Evolutionary conservation across 352 stramenopile species (phyloP).

Genomic region (Phytophthora pluvialis): DNA sequence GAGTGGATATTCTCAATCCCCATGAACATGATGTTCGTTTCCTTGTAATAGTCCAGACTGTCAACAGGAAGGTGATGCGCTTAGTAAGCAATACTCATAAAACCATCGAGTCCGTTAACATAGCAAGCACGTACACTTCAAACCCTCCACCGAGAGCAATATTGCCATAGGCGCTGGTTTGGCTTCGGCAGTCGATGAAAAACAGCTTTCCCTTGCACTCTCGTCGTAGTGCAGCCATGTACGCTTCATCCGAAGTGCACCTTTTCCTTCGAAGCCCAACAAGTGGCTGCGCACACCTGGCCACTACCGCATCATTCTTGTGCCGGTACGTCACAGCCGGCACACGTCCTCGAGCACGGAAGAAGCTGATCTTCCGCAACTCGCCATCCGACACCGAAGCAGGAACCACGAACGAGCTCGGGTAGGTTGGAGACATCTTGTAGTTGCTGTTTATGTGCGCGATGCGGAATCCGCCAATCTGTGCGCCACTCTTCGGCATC

Average conservation of each 20-base stretch:
- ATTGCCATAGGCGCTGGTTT: slow-evolving; percentile 89
- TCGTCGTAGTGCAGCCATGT: slow-evolving; percentile 58
- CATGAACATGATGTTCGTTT: slow-evolving; percentile 84
- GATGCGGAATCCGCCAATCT: slow-evolving; percentile 66
- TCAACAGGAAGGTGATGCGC: slow-evolving; percentile 12
- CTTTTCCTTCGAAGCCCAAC: slow-evolving; percentile 94
- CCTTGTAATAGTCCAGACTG: slow-evolving; percentile 82
- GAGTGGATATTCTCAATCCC: slow-evolving; percentile 95
- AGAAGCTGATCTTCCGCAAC: slow-evolving; percentile 87
- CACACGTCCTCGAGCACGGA: slow-evolving; percentile 93
- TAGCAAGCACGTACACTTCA: slow-evolving; percentile 68
- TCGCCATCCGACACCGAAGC: slow-evolving; percentile 92
- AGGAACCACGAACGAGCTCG: slow-evolving; percentile 89
- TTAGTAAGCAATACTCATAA: slow-evolving; percentile 13
- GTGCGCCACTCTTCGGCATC: slow-evolving; percentile 38
- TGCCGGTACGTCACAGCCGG: slow-evolving; percentile 93
- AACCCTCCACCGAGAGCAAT: slow-evolving; percentile 82
- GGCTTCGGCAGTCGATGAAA: slow-evolving; percentile 85
- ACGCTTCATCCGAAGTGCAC: slow-evolving; percentile 91
- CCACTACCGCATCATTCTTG: slow-evolving; percentile 92
- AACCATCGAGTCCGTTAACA: background rate
- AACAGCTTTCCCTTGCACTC: slow-evolving; percentile 70
- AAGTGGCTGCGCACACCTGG: slow-evolving; percentile 93
- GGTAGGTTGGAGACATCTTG: slow-evolving; percentile 86
- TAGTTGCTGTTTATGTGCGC: slow-evolving; percentile 79